phyloP scores from a whole-genome alignment of 495 filamentous ascomycete species.

The Apiosordaria backusii region DNA sequence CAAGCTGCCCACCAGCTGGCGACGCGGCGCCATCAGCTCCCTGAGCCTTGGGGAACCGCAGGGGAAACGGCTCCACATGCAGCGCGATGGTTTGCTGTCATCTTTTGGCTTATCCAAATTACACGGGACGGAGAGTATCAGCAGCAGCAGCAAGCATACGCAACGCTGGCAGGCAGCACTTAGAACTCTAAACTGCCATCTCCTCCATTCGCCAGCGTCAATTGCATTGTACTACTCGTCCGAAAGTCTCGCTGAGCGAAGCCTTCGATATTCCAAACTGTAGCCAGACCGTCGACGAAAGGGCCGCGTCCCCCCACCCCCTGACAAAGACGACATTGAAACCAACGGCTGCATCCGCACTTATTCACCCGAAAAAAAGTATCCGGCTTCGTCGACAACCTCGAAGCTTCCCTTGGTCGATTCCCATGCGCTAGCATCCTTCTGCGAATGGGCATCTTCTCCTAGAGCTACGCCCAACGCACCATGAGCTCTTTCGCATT shows the following conservation, averaged over 20 bases:
- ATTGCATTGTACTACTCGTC: not conserved
- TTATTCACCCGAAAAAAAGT: not conserved
- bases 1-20: constrained; percentile 12
- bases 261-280: not conserved
- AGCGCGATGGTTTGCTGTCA: constrained; percentile 18
- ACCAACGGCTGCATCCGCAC: constrained; percentile 1
- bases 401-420: not conserved
- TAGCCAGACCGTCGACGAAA: not conserved
- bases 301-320: not conserved
- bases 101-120: constrained; percentile 7
- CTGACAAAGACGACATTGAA: not conserved
- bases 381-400: not conserved
- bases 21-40: constrained; percentile 14
- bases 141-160: not conserved
- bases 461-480: constrained; percentile 33
- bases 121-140: not conserved
- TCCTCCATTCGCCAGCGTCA: not conserved
- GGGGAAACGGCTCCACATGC: constrained; percentile 13
- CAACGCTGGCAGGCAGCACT: not conserved
- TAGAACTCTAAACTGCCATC: not conserved
- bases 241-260: not conserved
- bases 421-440: constrained; percentile 30
- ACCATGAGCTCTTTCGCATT: constrained; percentile 92
- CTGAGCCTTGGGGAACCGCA: not conserved
- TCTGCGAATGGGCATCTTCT: constrained; percentile 41